Evolutionary conservation across 2,329 filamentous ascomycete species (phyloP), one percentile per base, ranked within the genome.

Genomic region (Sarocladiaceae sp.): DNA sequence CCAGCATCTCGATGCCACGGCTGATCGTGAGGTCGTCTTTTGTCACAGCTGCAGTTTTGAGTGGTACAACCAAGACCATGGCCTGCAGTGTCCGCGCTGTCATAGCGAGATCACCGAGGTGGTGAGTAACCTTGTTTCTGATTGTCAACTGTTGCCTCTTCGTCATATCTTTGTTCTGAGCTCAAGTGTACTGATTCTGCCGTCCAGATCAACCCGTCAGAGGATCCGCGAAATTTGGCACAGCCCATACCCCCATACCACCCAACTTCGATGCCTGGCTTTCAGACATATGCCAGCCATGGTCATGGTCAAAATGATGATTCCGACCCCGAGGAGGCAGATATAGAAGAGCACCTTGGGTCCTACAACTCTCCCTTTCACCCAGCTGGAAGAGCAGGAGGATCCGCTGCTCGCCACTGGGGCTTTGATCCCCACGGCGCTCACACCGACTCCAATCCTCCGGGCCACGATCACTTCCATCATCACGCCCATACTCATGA

Each of bases 1-100:
- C 29, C 55, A 54, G 33, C 73, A 70, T 54, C 69, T 81, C 46
- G 73, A 77, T 58, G 70, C 72, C 50, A 65, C 62, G 18, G 55
- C 61, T 4, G 66, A 66, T 49, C 72, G 79, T 50, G 86, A 95
- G 58, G 78, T 91, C 51, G 83, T 96, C 45, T 94, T 77, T 63
- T 98, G 93, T 64, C 88, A 97, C 64, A 68, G 74, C 48, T 97
- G 93, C 67, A 62, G 75, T 43, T 68, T 85, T 50, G 84, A 95
- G 61, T 97, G 89, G 88, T 87, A 84, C 57, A 72, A 79, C 48
- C 78, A 87, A 48, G 76, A 85, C 50, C 72, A 76, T 51, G 82
- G 67, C 20, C 66, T 95, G 50, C 68, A 67, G 13, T 98, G 93
- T 59, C 88, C 89, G 13, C 63, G 68, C n/a, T 98, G 93, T 60